Evolutionary conservation across 2,329 filamentous ascomycete genomes (phyloP).

Genomic region (Arthrobotrys entomopaga): DNA sequence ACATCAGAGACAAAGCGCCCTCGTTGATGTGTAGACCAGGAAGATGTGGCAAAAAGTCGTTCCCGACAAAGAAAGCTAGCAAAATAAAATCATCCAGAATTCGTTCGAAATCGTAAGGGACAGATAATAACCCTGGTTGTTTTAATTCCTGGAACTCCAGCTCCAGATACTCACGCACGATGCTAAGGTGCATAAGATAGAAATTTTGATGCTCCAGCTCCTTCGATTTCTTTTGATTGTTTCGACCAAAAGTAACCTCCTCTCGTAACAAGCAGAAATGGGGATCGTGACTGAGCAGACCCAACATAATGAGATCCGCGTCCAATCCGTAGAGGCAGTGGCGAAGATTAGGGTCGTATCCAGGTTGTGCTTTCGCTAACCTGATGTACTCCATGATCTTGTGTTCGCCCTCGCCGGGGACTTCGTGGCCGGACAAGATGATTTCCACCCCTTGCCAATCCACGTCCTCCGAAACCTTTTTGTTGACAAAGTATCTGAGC

Average conservation of each 20-base stretch:
- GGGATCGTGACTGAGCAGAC: constrained; percentile 94
- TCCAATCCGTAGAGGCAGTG: constrained; percentile 98
- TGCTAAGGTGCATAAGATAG: constrained; percentile 95
- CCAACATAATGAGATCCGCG: constrained; percentile 98
- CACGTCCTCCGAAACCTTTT: constrained; percentile 95
- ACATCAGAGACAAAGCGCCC: constrained; percentile 95
- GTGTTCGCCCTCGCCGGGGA: constrained; percentile 97
- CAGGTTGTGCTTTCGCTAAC: constrained; percentile 91
- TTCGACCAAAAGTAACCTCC: constrained; percentile 94
- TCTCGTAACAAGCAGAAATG: constrained; percentile 97
- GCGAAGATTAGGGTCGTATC: constrained; percentile 90
- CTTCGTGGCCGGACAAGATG: constrained; percentile 95
- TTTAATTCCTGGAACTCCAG: constrained; percentile 95
- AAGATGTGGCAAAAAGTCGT: constrained; percentile 97
- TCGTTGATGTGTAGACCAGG: constrained; percentile 98
- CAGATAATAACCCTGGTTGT: constrained; percentile 74
- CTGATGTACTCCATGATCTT: constrained; percentile 99
- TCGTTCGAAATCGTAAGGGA: constrained; percentile 90
- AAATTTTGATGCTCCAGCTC: constrained; percentile 99
- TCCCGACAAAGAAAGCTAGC: constrained; percentile 99
- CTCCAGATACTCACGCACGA: constrained; percentile 96
- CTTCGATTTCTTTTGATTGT: constrained; percentile 87
- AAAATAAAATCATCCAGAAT: constrained; percentile 99
- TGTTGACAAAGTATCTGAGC: constrained; percentile 97
- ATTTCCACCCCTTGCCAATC: constrained; percentile 98